These are phyloP conservation scores for Diaporthe australafricana DNA, from an alignment of 2,329 filamentous ascomycete species.

Conservation along the genomic window DNA sequence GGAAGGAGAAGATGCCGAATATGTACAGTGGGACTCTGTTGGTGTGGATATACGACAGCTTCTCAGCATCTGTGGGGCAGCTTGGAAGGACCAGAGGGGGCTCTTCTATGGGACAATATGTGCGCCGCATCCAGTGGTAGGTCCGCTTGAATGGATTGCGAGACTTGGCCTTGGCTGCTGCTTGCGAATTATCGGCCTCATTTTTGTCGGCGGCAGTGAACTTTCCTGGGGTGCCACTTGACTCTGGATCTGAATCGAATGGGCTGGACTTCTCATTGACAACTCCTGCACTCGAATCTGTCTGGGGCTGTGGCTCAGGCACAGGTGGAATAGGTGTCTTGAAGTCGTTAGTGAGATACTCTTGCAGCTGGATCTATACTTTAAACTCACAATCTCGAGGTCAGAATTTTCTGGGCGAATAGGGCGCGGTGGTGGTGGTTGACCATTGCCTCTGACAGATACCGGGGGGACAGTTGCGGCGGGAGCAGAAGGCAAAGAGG, in stretches of 20 bases:
- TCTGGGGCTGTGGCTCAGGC: background rate
- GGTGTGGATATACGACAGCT: conserved; percentile 52
- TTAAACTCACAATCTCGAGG: conserved; percentile 38
- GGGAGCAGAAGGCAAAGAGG: conserved; percentile 26
- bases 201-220: conserved; percentile 30
- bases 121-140: conserved; percentile 44
- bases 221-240: conserved; percentile 24
- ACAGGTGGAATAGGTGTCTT: conserved; percentile 36
- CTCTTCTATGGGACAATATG: conserved; percentile 49
- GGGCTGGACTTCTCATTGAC: conserved; percentile 40
- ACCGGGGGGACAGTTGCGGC: background rate
- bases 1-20: conserved; percentile 53
- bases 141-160: conserved; percentile 42
- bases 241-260: conserved; percentile 38
- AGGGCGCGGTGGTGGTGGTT: background rate
- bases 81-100: conserved; percentile 50
- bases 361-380: background rate
- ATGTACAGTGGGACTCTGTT: conserved; percentile 54
- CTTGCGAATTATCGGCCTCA: conserved; percentile 29
- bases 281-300: conserved; percentile 12
- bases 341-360: background rate
- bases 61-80: conserved; percentile 53
- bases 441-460: background rate
- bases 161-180: conserved; percentile 26
- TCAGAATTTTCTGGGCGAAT: background rate